A percentile compares a stretch with the other conserved stretches of the same genome.
These are phyloP conservation scores for Sporothrix euskadiensis DNA, from an alignment of 2,329 filamentous ascomycete genomes.

Conservation along the genomic window DNA sequence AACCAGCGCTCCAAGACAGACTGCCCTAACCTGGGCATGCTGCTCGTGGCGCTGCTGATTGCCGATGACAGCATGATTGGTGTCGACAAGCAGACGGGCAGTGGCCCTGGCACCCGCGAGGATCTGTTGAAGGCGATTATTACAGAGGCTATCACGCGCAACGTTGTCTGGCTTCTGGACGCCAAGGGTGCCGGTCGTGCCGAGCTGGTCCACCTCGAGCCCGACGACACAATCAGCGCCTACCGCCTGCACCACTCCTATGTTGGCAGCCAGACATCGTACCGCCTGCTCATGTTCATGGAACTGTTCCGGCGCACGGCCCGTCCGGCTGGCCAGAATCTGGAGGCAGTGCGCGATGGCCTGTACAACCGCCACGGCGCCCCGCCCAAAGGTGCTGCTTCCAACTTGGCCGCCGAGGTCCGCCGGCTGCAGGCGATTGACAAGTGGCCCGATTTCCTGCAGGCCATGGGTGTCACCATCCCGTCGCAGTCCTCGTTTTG, in stretches of 20 bases:
- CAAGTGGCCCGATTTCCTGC: slow-evolving; percentile 47
- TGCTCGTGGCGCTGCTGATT: slow-evolving; percentile 51
- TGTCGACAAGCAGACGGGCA: neutral
- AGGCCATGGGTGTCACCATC: slow-evolving; percentile 45
- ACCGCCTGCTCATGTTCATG: slow-evolving; percentile 55
- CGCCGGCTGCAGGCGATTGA: slow-evolving; percentile 46
- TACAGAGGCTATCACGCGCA: slow-evolving; percentile 51
- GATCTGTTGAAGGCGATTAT: slow-evolving; percentile 46
- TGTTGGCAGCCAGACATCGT: slow-evolving; percentile 48
- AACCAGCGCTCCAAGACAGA: slow-evolving; percentile 45
- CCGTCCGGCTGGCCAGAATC: slow-evolving; percentile 39
- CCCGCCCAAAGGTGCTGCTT: slow-evolving; percentile 46
- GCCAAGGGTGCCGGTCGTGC: slow-evolving; percentile 40
- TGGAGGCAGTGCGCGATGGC: slow-evolving; percentile 46
- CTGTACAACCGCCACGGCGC: slow-evolving; percentile 51
- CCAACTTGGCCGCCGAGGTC: slow-evolving; percentile 45
- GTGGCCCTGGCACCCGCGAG: slow-evolving; percentile 39
- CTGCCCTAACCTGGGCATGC: slow-evolving; percentile 51
- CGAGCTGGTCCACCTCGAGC: slow-evolving; percentile 51
- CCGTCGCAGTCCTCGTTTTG: slow-evolving; percentile 39
- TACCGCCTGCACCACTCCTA: slow-evolving; percentile 53
- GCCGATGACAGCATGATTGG: slow-evolving; percentile 40
- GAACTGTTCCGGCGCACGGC: slow-evolving; percentile 51
- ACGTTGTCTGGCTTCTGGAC: slow-evolving; percentile 55
- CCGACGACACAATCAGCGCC: slow-evolving; percentile 41